Evolutionary conservation across 495 filamentous ascomycete species (phyloP), one percentile per base, ranked within the genome.

Genomic region (Neurospora terricola): DNA sequence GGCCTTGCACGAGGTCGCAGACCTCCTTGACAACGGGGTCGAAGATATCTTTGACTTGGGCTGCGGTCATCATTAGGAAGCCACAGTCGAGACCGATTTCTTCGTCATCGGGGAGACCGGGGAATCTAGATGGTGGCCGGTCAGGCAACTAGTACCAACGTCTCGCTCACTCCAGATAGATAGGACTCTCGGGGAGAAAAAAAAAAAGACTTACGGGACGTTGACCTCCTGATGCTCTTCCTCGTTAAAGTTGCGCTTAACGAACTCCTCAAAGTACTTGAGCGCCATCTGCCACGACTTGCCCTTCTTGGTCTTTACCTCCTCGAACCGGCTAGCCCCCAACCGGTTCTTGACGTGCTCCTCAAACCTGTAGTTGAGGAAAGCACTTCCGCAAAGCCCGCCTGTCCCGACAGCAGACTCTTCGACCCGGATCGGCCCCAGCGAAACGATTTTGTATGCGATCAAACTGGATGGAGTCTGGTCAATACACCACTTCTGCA

Each of bases 261-360:
- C 87, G 74, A 89, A 91, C 72, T 91, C 87, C 76, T 88, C 90
- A 80, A 86, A 92, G 72, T 86, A 91, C 77, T 83, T 83, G 68
- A 93, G 84, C 4, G 88, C 89, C 91, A 93, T 93, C 81, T 92
- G 91, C 89, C 91, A 91, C 30, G 82, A 89, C 81, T 86, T 90
- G 71, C 81, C 82, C 78, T 84, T 87, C 80, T 87, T 89, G 27
- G 81, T 73, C 78, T 86, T 88, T 84, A 88, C 88, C 79, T 87
- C 88, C 69, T 90, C 88, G 74, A 92, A 89, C 69, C 83, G 83
- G 1, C 84, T 83, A 30, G 84, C 84, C 11, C 83, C 91, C 62
- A 87, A 87, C 73, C 83, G 86, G 78, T 75, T 86, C 78, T 80
- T 87, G n/a, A 93, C 83, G 69, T 90, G 89, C 74, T 91, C 86